Evolutionary conservation across 2,329 filamentous ascomycete genomes (phyloP).

Genomic region (Penicillium sp.): DNA sequence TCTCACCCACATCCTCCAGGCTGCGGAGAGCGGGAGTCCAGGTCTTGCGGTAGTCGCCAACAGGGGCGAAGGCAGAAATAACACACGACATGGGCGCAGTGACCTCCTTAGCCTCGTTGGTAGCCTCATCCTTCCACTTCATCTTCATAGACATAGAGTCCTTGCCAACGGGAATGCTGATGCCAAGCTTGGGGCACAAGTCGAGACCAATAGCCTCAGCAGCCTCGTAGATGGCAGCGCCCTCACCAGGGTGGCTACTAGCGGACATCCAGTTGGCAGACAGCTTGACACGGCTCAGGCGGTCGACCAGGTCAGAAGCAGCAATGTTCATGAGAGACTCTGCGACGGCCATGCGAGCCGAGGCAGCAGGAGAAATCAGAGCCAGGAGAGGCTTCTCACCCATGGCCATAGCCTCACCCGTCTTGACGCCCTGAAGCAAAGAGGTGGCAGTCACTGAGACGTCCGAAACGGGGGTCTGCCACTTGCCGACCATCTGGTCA

Average conservation of each 20-base stretch:
- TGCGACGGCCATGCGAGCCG: constrained; percentile 93
- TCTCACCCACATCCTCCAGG: constrained; percentile 85
- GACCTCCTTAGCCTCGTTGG: constrained; percentile 75
- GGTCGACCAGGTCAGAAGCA: constrained; percentile 73
- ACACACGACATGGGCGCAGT: constrained; percentile 90
- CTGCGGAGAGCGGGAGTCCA: constrained; percentile 91
- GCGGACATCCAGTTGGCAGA: constrained; percentile 99
- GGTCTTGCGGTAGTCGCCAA: constrained; percentile 79
- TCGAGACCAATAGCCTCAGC: constrained; percentile 92
- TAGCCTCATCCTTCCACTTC: constrained; percentile 77
- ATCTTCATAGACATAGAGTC: constrained; percentile 99
- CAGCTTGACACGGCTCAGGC: constrained; percentile 77
- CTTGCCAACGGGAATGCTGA: constrained; percentile 95
- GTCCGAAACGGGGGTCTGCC: constrained; percentile 93
- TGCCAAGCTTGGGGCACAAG: constrained; percentile 83
- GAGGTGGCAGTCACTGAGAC: constrained; percentile 89
- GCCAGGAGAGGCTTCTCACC: constrained; percentile 89
- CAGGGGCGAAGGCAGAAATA: constrained; percentile 86
- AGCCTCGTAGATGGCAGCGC: constrained; percentile 88
- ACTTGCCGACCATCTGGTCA: constrained; percentile 95
- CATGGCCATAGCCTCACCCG: constrained; percentile 97
- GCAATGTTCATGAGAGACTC: constrained; percentile 93
- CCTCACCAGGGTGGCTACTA: constrained; percentile 90
- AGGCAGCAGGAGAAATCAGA: constrained; percentile 85
- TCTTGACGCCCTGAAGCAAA: constrained; percentile 70